Base-by-base conservation (phyloP, 164 flowering plant genomes). In the Tetrastigma voinierianum region DNA sequence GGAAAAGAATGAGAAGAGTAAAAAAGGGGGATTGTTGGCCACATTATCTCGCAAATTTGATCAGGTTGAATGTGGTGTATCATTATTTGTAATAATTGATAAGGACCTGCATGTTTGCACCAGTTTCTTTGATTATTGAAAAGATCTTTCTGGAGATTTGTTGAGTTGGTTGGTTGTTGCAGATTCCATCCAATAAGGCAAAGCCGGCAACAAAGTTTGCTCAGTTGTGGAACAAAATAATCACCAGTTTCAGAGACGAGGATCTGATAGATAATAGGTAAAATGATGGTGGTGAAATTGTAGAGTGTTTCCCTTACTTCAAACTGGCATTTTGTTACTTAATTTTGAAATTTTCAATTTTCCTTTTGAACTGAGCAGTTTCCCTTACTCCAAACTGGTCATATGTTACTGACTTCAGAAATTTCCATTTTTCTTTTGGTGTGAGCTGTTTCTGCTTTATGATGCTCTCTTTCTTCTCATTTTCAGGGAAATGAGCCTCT, bases 211-310 rank as follows among this genome's bases (percentile, higher is more conserved):
- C 94, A 57, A 87, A 86, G 70, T 91, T 93, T 83, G 89, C 97
- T 65, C 97, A 93, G 60, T 69, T 93, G 64, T 93, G 96, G 96
- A 93, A 93, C 78, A 77, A 83, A 72, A 87, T 93, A 53, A 86
- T 93, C 32, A 81, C 71, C 49, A 89, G 95, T 74, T n/a, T 93
- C 78, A 84, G 98, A 72, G 88, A 89, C 45, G 98, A 93, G 75
- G 98, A 93, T 82, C 83, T 93, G 18, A 90, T 93, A 32, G 87
- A 79, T 76, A 63, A 90, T 67, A 78, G 90, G 98, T 89, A 71
- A 43, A 59, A 12, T 57, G 32, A 58, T 20, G 19, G 23, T 43
- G 24, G 12, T 49, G 4, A 1, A 17, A 0, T 17, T 9, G 23
- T 45, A 5, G 10, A 20, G 52, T 24, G 25, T 61, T 49, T 10